Base-by-base conservation (phyloP, 2,329 filamentous ascomycete genomes). In the Phialemonium atrogriseum region DNA sequence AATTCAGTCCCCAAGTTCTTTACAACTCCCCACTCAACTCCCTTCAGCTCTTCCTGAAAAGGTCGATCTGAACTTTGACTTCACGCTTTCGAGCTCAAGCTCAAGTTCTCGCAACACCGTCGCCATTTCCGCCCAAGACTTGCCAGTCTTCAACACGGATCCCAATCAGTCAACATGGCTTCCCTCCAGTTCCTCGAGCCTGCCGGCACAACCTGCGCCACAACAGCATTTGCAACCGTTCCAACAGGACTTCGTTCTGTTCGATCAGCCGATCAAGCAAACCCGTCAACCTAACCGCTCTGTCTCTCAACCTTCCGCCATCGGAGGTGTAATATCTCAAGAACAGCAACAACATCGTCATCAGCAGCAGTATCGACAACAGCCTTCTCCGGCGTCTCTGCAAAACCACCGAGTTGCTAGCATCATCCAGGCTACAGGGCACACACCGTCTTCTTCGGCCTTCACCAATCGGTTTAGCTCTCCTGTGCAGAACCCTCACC, bases 101-200 rank as follows among this genome's bases (percentile, higher is more conserved):
- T 64, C 59, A 47, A 73, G 69, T 74, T 71, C 64, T 56, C 58
- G 60, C 49, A 56, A 54, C 51, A 68, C 68, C 66, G 61, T 63
- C 61, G 76, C 64, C 64, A 77, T 76, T 72, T 57, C 67, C 64
- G 56, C 60, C 54, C 73, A 68, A 75, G 78, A 80, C 74, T 74
- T 70, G 48, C 53, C 68, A 74, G 77, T 83, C 78, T 80, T 80
- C 80, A 86, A 71, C 72, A 87, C 82, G 82, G 81, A 82, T 84
- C 73, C 77, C 59, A 56, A 61, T 58, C 69, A 70, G 64, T 75
- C 77, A 86, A 50, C 71, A 88, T 88, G 83, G 83, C 80, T 71
- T 77, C 73, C 80, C 71, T 77, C 77, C 66, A 75, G 65, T 66
- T 65, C 68, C 52, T 50, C 66, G 58, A 72, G 64, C 69, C 70